Evolutionary conservation across 1,139 yeast genomes (phyloP), one percentile per base, ranked within the genome.

Genomic region (Sugiyamaella novakii): DNA sequence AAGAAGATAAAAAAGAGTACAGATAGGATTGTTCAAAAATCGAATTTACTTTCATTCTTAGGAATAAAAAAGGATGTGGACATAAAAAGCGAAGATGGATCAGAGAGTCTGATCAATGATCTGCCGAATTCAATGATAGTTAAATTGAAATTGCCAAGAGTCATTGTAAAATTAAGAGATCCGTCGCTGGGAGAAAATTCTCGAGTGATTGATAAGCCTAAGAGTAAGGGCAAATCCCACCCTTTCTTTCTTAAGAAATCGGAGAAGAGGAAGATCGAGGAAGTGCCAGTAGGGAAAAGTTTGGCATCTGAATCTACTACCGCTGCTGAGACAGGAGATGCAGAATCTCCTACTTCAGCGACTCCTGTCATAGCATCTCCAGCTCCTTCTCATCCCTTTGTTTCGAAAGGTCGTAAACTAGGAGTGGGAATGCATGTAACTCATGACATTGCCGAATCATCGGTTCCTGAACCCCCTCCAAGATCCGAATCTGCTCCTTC

Each of bases 221-320:
- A 5, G n/a, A 24, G 25, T 11, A 34, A 12, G 15, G 25, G n/a
- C 11, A 41, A 25, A 14, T n/a, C 40, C 3, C 46, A 42, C 31
- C 34, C 46, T 6, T 42, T 42, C n/a, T 42, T 42, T 25, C 11
- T 24, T 7, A 27, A 36, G 28, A 43, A 39, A 19, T 31, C 49
- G 7, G 39, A 34, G 24, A 43, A 37, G 35, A 41, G 12, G 25
- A 24, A 18, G 14, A 6, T 30, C n/a, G n/a, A n/a, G n/a, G n/a
- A n/a, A n/a, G n/a, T n/a, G n/a, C n/a, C n/a, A n/a, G n/a, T n/a
- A n/a, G n/a, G n/a, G n/a, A n/a, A n/a, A n/a, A n/a, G n/a, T n/a
- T n/a, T n/a, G n/a, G n/a, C n/a, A n/a, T n/a, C n/a, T n/a, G n/a
- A n/a, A n/a, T n/a, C n/a, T n/a, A n/a, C n/a, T n/a, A n/a, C n/a